phyloP scores from a whole-genome alignment of 768 basidiomycete species.

The Suillus subluteus region DNA sequence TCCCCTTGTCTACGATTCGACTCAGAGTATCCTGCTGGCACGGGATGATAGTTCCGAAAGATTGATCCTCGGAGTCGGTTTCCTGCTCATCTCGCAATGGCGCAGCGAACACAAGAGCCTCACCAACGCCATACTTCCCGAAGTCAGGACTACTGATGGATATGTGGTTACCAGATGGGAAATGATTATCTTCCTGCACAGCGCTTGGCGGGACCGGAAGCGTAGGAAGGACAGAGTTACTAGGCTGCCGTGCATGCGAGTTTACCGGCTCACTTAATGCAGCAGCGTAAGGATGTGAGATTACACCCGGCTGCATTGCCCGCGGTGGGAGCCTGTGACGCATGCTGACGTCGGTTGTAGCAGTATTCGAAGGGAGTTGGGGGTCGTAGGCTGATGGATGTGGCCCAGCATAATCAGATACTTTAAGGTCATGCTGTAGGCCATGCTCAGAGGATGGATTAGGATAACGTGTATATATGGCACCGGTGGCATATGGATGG shows the following conservation, averaged over 20 bases:
- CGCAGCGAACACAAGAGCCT: constrained; percentile 58
- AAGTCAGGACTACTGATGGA: constrained; percentile 35
- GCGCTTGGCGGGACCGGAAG: background rate
- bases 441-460: constrained; percentile 1
- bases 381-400: constrained; percentile 39
- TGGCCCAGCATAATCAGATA: constrained; percentile 44
- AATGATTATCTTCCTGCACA: constrained; percentile 19
- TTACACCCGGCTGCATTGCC: constrained; percentile 30
- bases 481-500: constrained; percentile 42
- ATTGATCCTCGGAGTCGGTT: constrained; percentile 45
- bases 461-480: constrained; percentile 19
- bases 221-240: background rate
- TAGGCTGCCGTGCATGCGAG: constrained; percentile 53
- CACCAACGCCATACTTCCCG: constrained; percentile 63
- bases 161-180: constrained; percentile 32
- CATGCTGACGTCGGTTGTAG: constrained; percentile 34
- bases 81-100: constrained; percentile 31
- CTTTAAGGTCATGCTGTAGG: constrained; percentile 23
- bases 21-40: constrained; percentile 20
- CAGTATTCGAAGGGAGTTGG: constrained; percentile 18
- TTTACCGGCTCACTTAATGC: constrained; percentile 38
- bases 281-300: constrained; percentile 52
- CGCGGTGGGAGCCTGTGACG: constrained; percentile 43
- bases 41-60: constrained; percentile 17
- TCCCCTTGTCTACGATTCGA: constrained; percentile 5